Base-by-base conservation (phyloP, 2,329 filamentous ascomycete species). In the Tolypocladium inflatum region DNA sequence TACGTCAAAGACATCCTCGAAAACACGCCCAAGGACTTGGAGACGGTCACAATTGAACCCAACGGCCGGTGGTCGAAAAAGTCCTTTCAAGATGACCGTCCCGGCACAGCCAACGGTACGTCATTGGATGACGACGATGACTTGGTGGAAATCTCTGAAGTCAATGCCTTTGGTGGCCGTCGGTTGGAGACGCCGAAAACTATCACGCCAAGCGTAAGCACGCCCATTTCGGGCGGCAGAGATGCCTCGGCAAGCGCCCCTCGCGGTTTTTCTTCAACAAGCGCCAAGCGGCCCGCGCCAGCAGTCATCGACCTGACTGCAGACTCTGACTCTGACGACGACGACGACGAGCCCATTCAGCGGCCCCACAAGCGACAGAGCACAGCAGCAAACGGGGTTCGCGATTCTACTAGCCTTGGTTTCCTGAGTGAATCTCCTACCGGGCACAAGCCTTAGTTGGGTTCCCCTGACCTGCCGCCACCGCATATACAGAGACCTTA, bases 41-140 rank as follows among this genome's bases (percentile, higher is more conserved):
- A 97, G 58, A 89, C 96, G 64, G 91, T 97, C 33, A 92, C 87
- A 1, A 90, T 99, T 48, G 90, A 97, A 66, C 91, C 93, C 1
- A 82, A 91, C 63, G 94, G 93, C 3, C 78, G 80, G 64, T 99
- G 94, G 94, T 72, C 72, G 55, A 68, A 71, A 9, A 75, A 76
- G 50, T 67, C 66, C 11, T 64, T 67, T 4, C 73, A 74, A 7
- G 68, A 72, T 9, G 68, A 69, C 4, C 56, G 64, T 11, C 59
- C 60, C 17, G 58, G 63, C 3, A 66, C 70, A 42, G 64, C 69
- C 65, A 66, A 65, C 21, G 66, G 65, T 8, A 57, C 64, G 51
- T 58, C 67, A 8, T 65, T 67, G 11, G 63, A 75, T 8, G 75
- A 78, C 6, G 78, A 81, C 8, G 78, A 81, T n/a, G 80, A 83